Base-by-base conservation (phyloP, 192 early-diverging fungal species). In the Coemansia guatemalensis region DNA sequence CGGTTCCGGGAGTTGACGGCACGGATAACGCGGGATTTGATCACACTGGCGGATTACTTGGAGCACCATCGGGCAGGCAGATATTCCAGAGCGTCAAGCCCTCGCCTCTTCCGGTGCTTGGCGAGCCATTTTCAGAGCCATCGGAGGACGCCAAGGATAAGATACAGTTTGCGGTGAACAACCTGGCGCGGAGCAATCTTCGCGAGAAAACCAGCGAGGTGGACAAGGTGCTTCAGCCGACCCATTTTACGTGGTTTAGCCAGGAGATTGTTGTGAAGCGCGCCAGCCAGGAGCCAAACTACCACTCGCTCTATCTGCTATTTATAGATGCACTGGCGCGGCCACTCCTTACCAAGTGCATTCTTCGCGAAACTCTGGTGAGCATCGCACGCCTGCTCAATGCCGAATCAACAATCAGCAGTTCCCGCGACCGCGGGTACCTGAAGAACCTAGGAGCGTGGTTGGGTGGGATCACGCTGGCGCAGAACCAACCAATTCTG, bases 361-460 rank as follows among this genome's bases (percentile, higher is more conserved):
- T 99, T 60, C 66, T 99, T 24, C 87, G 90, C 65, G 95, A 98
- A 77, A 96, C 96, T 5, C 90, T 88, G 57, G 82, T 84, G 23
- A 95, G 93, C 68, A 95, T 97, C 64, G 84, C 88, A 35, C 87
- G 92, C 7, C 75, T 99, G 48, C 84, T 99, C 33, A 96, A 98
- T 62, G 93, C 94, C 1, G 94, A 97, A 68, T 93, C 93, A 51
- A 97, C 95, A 3, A 85, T 96, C 25, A 89, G 87, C 55, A 95
- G 92, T 32, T 92, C 93, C 0, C 86, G 87, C 21, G 97, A 99
- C 63, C 83, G 96, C 11, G 87, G 89, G 12, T 83, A 94, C 41
- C 75, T 99, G 26, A 99, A 99, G 81, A 99, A 97, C 72, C 74
- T 99, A 41, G 97, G 97, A 23, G 88, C 95, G 7, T 99, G 97